Percentiles rank a stretch among this genome's conserved stretches.
Evolutionary conservation across 352 stramenopile species (phyloP).

Genomic region (Thalassiosira hispida): DNA sequence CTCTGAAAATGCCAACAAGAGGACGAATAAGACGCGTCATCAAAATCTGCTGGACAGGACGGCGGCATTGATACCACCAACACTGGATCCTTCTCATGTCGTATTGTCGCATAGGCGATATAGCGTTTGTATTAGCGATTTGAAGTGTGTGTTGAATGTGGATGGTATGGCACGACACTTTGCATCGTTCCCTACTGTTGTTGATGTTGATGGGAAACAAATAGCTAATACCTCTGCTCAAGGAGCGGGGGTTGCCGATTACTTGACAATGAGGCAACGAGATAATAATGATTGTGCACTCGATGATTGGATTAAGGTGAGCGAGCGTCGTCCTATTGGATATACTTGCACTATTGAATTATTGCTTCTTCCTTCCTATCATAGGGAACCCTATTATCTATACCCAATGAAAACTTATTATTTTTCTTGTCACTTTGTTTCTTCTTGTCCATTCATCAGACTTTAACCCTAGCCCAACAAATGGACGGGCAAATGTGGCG

Average conservation of each 20-base stretch:
- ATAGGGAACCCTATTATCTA: no score
- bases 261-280: conserved; percentile 44
- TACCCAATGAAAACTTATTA: neutral
- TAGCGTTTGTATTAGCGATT: conserved; percentile 94
- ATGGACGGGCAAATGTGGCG: conserved; percentile 86
- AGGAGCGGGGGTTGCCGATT: conserved; percentile 14
- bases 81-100: conserved; percentile 87
- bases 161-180: conserved; percentile 92
- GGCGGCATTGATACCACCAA: conserved; percentile 30
- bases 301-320: conserved; percentile 59
- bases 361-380: neutral
- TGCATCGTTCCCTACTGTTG: conserved; percentile 67
- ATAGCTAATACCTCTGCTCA: neutral
- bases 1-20: neutral
- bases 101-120: conserved; percentile 94
- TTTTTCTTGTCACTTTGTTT: neutral
- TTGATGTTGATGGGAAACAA: neutral
- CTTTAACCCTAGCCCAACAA: conserved; percentile 75
- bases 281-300: conserved; percentile 26
- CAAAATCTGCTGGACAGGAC: conserved; percentile 20
- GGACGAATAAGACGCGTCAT: neutral
- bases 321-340: neutral
- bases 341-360: neutral
- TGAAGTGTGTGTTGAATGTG: conserved; percentile 98
- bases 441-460: conserved; percentile 13